Conservation (phyloP, 805 yeast genomes). For the Crinitomyces ghanaensis region DNA sequence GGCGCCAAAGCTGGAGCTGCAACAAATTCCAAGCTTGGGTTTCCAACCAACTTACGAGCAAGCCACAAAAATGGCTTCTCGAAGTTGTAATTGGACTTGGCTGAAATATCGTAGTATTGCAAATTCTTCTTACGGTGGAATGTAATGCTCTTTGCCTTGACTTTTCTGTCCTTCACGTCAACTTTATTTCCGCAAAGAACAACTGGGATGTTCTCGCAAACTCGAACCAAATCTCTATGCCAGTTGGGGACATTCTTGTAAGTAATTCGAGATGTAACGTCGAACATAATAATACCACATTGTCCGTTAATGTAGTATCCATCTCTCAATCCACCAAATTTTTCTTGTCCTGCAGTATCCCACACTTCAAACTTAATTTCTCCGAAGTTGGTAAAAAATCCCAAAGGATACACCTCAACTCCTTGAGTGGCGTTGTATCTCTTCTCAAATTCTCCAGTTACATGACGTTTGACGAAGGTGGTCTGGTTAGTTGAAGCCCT, state of each 20-base stretch:
- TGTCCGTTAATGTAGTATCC: constrained; percentile 99
- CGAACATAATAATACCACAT: constrained; percentile 99
- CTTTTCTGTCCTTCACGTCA: constrained; percentile 99
- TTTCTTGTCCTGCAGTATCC: constrained; percentile 99
- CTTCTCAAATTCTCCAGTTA: constrained; percentile 97
- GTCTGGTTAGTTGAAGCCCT: constrained; percentile 44
- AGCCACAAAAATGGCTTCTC: constrained; percentile 99
- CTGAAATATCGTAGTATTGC: constrained; percentile 98
- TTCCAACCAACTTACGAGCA: constrained; percentile 97
- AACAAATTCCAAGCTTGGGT: constrained; percentile 95
- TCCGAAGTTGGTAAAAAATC: constrained; percentile 96
- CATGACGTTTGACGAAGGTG: constrained; percentile 98
- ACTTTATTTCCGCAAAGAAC: constrained; percentile 99
- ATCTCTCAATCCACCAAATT: constrained; percentile 98
- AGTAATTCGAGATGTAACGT: constrained; percentile 98
- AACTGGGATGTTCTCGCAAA: constrained; percentile 98
- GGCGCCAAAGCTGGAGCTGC: constrained; percentile 99
- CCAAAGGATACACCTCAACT: constrained; percentile 98
- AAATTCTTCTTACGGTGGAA: constrained; percentile 99
- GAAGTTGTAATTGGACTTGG: constrained; percentile 98
- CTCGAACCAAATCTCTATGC: constrained; percentile 99
- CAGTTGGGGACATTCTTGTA: constrained; percentile 99
- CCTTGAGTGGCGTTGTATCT: constrained; percentile 98
- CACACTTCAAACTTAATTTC: constrained; percentile 98
- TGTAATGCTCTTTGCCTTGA: constrained; percentile 98